Evolutionary conservation across 768 basidiomycete species (phyloP).

Genomic region (Psilocybe cubensis): DNA sequence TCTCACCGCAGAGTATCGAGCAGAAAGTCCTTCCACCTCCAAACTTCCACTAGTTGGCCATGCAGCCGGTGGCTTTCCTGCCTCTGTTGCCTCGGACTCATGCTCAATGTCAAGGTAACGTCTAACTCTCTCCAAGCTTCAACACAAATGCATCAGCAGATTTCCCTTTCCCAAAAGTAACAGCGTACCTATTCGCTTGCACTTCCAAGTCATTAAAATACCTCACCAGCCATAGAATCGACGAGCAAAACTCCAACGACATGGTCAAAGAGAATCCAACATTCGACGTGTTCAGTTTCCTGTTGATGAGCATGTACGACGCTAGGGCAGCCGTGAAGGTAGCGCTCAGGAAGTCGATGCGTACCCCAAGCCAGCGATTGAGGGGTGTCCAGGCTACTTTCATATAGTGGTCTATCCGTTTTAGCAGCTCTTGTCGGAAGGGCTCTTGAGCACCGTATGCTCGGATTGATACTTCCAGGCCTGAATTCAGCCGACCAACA

Average conservation of each 20-base stretch:
- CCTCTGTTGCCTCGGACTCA: constrained; percentile 43
- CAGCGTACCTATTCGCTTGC: constrained; percentile 42
- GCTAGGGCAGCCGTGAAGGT: constrained; percentile 58
- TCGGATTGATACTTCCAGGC: constrained; percentile 51
- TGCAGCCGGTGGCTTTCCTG: constrained; percentile 59
- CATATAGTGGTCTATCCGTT: constrained; percentile 57
- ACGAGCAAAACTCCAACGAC: constrained; percentile 58
- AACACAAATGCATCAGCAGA: neutral
- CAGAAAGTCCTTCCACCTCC: constrained; percentile 4
- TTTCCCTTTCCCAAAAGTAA: neutral
- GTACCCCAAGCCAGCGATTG: constrained; percentile 49
- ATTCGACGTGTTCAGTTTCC: constrained; percentile 36
- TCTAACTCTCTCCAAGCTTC: constrained; percentile 65
- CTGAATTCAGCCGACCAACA: neutral
- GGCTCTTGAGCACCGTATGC: constrained; percentile 63
- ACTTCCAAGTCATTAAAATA: constrained; percentile 48
- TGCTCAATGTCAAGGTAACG: constrained; percentile 62
- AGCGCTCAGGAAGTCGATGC: constrained; percentile 61
- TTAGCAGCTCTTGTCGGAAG: constrained; percentile 48
- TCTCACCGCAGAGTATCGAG: constrained; percentile 1
- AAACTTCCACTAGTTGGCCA: constrained; percentile 47
- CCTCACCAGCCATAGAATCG: constrained; percentile 55
- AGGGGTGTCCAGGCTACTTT: constrained; percentile 48
- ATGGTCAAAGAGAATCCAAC: constrained; percentile 61
- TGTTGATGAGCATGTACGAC: constrained; percentile 49